Evolutionary conservation across 768 basidiomycete species (phyloP), one percentile per base, ranked within the genome.

Genomic region (Tricholoma saponaceum): DNA sequence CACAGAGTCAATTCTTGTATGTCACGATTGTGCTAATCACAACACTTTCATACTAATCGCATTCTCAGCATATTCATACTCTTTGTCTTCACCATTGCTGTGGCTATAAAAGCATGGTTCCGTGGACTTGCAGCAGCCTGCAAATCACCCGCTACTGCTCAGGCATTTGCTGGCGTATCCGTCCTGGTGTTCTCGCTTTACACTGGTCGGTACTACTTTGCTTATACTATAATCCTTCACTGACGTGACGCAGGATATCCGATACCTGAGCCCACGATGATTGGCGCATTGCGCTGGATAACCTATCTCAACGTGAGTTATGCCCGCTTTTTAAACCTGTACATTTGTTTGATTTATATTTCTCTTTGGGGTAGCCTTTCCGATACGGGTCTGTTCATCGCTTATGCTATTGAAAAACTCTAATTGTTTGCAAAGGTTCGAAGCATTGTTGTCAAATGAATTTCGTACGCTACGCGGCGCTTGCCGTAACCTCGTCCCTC

Each of bases 41-140:
- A 22, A 46, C 18, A 22, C n/a, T 7, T 46, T 52, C 65, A 58
- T 9, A 33, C 47, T 30, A 50, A 39, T 18, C 16, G 33, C 23
- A n/a, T 47, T 10, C 30, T 4, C 56, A 87, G 86, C 66, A 81
- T 77, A 23, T 84, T 81, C 69, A 78, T 82, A 66, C 67, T 90
- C 22, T 80, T 85, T 58, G 62, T 83, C 8, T 76, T 83, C 51
- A 70, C 77, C 4, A 78, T 85, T 54, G 79, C 85, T 23, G 57
- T 91, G 28, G 71, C 85, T 10, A 87, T 92, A 81, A 87, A 87
- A 68, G 84, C 83, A 0, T 85, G 86, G 77, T 95, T 92, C 79
- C 78, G 91, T 18, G 76, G 77, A 0, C 63, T 89, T 7, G 85
- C 85, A 0, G 83, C 87, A 0, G 76, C 78, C 3, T 84, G 87